phyloP scores from a whole-genome alignment of 2,329 filamentous ascomycete genomes.

The Ophioceras dolichostomum region DNA sequence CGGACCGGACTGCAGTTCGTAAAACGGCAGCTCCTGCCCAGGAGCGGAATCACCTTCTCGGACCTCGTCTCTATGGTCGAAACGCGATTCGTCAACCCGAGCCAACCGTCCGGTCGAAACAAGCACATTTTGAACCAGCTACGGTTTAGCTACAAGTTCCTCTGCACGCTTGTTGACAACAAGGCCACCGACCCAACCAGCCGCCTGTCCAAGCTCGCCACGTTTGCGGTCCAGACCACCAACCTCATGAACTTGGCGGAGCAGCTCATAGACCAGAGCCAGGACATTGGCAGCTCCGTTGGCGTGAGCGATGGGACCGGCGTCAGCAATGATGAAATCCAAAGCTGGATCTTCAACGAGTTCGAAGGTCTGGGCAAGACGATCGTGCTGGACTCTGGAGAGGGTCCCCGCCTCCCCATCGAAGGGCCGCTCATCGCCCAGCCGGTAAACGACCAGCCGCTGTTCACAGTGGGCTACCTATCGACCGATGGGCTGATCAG shows the following conservation, averaged over 20 bases:
- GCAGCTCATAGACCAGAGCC: too few species aligned
- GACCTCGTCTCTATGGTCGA: background rate
- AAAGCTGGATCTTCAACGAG: background rate
- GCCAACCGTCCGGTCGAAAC: background rate
- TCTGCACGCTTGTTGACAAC: background rate
- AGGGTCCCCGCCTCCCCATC: background rate
- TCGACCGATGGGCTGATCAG: background rate
- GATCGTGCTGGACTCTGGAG: background rate
- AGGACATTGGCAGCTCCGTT: background rate
- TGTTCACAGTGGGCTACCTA: background rate
- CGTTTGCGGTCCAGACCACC: background rate
- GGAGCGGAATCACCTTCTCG: background rate
- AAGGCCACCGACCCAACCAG: background rate
- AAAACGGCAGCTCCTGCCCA: background rate
- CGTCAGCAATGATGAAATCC: background rate
- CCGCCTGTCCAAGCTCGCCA: background rate
- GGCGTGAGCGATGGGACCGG: background rate
- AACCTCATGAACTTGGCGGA: background rate
- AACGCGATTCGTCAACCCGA: background rate
- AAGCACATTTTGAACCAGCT: background rate
- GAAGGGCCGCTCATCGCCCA: background rate
- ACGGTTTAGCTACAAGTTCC: background rate
- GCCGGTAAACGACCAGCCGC: background rate
- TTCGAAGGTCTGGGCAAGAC: background rate
- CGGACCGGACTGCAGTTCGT: background rate